Evolutionary conservation across 1,139 yeast species (phyloP), one percentile per base, ranked within the genome.

Genomic region (Suhomyces anneliseae): DNA sequence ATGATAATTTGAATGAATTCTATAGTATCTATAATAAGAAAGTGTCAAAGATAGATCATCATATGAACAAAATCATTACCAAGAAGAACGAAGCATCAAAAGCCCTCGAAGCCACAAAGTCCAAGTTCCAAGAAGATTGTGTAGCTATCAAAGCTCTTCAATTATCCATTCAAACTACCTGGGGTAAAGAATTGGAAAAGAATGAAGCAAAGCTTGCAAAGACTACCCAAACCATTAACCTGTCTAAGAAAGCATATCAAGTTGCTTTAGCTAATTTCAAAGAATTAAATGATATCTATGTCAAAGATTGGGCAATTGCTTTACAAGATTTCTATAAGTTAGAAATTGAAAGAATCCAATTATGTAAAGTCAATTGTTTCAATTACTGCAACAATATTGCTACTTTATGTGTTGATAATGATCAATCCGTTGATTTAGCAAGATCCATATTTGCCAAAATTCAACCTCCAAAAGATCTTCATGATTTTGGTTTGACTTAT

Each of bases 301-400:
- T 82, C 47, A 70, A 81, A 37, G 96, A 90, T 57, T 93, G 99
- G 99, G 75, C 79, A 45, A 67, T 74, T 19, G 76, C 89, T 0
- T 79, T 92, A 39, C 81, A 78, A 52, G 83, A 82, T 54, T 75
- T 89, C 51, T 95, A 92, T 65, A 82, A 76, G 50, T 68, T 89
- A 53, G 99, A 93, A 61, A 81, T 81, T 43, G 90, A 88, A 58
- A 78, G 96, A 53, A 82, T 90, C 46, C 87, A 87, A 57, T 79
- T 85, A 50, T 62, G 89, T 48, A 89, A 90, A 58, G 74, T 87
- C 14, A 88, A 86, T 58, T 67, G 95, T 53, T 95, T 96, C 85
- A 87, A 85, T 39, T 92, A 78, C 63, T 85, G 96, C 45, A 90
- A 90, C 63, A 76, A 84, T 44, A 74, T 87, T 10, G 88, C 95